Conservation (phyloP, 2,329 filamentous ascomycete genomes). For the Trichophyton rubrum region DNA sequence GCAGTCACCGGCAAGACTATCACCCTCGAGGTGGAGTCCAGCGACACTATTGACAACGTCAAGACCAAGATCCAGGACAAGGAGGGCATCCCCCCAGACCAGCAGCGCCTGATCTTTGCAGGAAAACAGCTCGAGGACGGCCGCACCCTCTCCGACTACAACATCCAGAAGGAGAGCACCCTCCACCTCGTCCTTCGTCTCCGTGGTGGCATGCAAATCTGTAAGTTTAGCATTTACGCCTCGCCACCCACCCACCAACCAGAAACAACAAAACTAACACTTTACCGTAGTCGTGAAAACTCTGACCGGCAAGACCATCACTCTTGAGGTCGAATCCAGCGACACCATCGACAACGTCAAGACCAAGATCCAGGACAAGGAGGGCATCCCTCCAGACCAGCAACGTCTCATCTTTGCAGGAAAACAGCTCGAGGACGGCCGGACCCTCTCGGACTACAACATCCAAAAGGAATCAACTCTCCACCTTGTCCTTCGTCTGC, state of each 20-base stretch:
- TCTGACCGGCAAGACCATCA: conserved; percentile 52
- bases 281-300: conserved; percentile 51
- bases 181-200: conserved; percentile 66
- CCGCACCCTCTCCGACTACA: conserved; percentile 44
- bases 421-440: conserved; percentile 91
- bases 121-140: conserved; percentile 48
- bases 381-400: conserved; percentile 90
- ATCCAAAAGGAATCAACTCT: conserved; percentile 88
- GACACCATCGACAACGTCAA: conserved; percentile 96
- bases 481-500: conserved; percentile 73
- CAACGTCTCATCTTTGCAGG: conserved; percentile 93
- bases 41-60: conserved; percentile 41
- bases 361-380: conserved; percentile 95
- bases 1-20: conserved; percentile 50
- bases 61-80: conserved; percentile 50
- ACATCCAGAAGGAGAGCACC: conserved; percentile 51
- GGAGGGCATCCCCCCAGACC: conserved; percentile 47
- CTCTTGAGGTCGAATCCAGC: conserved; percentile 54
- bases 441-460: conserved; percentile 84
- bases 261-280: conserved; percentile 12
- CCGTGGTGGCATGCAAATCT: conserved; percentile 52
- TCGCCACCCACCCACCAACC: not conserved
- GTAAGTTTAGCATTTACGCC: conserved; percentile 28
- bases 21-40: conserved; percentile 39
- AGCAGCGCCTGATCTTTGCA: conserved; percentile 47